Percentiles rank a stretch among this genome's conserved stretches.
These are phyloP conservation scores for Mycena latifolia DNA, from an alignment of 768 basidiomycete species.

Conservation along the genomic window DNA sequence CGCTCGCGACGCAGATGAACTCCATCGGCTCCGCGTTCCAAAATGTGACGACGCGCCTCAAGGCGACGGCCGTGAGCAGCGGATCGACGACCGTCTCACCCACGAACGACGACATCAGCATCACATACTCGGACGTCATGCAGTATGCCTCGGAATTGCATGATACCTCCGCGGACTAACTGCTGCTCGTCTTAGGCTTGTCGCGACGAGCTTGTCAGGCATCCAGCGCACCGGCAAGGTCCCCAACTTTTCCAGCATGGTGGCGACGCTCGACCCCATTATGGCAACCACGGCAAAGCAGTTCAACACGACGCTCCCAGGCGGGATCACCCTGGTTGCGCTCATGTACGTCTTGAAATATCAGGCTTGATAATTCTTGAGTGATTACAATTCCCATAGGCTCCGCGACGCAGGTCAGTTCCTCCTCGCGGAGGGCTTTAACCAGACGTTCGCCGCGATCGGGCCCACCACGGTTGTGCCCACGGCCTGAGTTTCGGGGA, in stretches of 20 bases:
- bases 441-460: constrained; percentile 46
- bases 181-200: constrained; percentile 34
- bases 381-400: constrained; percentile 24
- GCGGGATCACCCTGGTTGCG: constrained; percentile 41
- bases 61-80: constrained; percentile 42
- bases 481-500: not conserved
- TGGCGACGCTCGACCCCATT: constrained; percentile 45
- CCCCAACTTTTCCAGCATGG: constrained; percentile 42
- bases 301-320: constrained; percentile 47
- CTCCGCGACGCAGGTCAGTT: constrained; percentile 53
- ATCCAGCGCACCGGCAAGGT: constrained; percentile 39
- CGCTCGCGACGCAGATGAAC: constrained; percentile 42
- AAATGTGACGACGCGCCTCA: constrained; percentile 37
- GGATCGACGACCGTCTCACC: constrained; percentile 48
- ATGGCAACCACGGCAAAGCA: constrained; percentile 40
- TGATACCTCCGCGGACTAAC: not conserved
- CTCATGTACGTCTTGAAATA: constrained; percentile 47
- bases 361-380: no score
- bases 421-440: constrained; percentile 46
- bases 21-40: constrained; percentile 43
- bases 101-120: constrained; percentile 50
- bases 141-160: constrained; percentile 40
- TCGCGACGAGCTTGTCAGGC: constrained; percentile 48
- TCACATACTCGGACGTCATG: constrained; percentile 44
- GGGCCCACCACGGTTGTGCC: constrained; percentile 38